Evolutionary conservation across 2,329 filamentous ascomycete genomes (phyloP).

Genomic region (Exophiala sp.): DNA sequence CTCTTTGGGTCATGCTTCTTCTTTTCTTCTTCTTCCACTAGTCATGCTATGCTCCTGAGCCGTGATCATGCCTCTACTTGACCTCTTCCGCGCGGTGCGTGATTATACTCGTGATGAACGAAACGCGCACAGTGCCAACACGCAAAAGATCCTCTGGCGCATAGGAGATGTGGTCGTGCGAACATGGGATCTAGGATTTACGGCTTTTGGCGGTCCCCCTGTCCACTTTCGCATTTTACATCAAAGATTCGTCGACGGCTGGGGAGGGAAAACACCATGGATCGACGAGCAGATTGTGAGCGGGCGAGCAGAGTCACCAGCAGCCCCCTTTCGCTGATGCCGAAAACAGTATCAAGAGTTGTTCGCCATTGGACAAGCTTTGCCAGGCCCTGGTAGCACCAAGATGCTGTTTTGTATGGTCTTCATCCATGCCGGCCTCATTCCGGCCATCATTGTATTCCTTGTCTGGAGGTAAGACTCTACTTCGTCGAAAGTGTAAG

Average conservation of each 20-base stretch:
- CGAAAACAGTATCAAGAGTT: slow-evolving; percentile 64
- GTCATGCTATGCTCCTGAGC: too few species aligned
- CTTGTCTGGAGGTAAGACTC: slow-evolving; percentile 58
- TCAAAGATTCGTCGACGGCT: slow-evolving; percentile 56
- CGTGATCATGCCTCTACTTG: slow-evolving; percentile 2
- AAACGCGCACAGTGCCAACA: slow-evolving; percentile 21
- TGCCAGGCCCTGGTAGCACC: slow-evolving; percentile 65
- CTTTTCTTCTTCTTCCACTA: too few species aligned
- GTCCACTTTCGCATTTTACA: slow-evolving; percentile 69
- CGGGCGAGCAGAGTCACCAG: background rate
- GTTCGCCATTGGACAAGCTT: slow-evolving; percentile 65
- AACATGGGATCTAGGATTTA: slow-evolving; percentile 63
- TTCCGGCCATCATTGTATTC: slow-evolving; percentile 58
- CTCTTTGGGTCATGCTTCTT: too few species aligned
- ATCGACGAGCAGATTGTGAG: slow-evolving; percentile 65
- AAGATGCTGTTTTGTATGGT: slow-evolving; percentile 70
- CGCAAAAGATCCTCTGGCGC: slow-evolving; percentile 31
- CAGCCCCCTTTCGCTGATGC: background rate
- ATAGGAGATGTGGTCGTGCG: slow-evolving; percentile 36
- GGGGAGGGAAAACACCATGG: slow-evolving; percentile 52
- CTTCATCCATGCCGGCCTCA: slow-evolving; percentile 59
- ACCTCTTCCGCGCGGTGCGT: background rate
- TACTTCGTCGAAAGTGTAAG: background rate
- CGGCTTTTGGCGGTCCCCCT: slow-evolving; percentile 63
- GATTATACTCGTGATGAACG: slow-evolving; percentile 5